Percentiles rank a stretch among this genome's conserved stretches.
phyloP scores from a whole-genome alignment of 2,329 filamentous ascomycete genomes.

The Calonectria pauciramosa region DNA sequence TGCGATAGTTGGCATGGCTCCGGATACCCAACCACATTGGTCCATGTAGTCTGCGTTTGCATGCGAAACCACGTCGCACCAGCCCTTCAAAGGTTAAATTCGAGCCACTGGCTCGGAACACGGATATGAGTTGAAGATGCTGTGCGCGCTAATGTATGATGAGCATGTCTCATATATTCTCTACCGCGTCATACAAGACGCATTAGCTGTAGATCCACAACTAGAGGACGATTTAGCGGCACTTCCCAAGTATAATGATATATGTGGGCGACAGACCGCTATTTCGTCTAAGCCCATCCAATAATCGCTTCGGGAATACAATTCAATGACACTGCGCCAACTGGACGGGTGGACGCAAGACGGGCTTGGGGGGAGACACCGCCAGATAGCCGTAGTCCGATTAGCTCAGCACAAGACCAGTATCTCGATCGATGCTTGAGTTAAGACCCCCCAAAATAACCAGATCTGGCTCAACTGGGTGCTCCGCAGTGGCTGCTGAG shows the following conservation, averaged over 20 bases:
- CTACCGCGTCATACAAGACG: background rate
- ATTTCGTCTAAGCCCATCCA: background rate
- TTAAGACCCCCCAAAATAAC: background rate
- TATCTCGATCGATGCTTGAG: background rate
- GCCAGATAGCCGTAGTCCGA: background rate
- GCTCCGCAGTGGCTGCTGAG: background rate
- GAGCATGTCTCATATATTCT: background rate
- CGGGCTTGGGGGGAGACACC: background rate
- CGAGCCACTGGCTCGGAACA: background rate
- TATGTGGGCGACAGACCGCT: background rate
- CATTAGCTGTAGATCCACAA: background rate
- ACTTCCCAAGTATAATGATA: background rate
- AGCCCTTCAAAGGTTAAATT: background rate
- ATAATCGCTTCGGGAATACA: background rate
- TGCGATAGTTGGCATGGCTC: background rate
- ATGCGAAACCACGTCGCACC: background rate
- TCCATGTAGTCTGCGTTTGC: background rate
- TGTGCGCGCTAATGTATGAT: background rate
- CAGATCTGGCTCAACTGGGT: background rate
- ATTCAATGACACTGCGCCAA: background rate
- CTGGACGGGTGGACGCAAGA: background rate
- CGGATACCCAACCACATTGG: background rate
- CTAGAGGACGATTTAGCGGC: background rate
- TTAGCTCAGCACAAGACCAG: background rate
- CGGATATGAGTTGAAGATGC: background rate